A percentile compares a stretch with the other conserved stretches of the same genome.
Conservation (phyloP, 1,139 yeast species). For the Geotrichum restrictum region DNA sequence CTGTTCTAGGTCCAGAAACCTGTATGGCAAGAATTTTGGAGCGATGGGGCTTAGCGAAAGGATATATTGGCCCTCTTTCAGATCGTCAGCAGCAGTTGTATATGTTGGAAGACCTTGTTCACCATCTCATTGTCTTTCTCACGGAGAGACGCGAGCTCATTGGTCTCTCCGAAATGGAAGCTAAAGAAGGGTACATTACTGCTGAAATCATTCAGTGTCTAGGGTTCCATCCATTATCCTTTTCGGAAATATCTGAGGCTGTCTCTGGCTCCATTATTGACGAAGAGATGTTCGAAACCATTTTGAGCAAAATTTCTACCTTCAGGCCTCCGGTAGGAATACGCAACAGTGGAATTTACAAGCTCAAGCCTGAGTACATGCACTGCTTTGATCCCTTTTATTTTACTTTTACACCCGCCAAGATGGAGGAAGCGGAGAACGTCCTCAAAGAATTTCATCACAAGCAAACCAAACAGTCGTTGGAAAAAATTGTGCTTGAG, state of each 20-base stretch:
- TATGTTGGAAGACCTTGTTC: conserved; percentile 79
- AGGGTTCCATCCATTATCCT: conserved; percentile 68
- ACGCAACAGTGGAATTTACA: conserved; percentile 65
- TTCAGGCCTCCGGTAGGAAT: conserved; percentile 62
- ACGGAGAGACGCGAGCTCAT: conserved; percentile 63
- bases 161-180: conserved; percentile 47
- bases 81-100: conserved; percentile 43
- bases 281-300: conserved; percentile 70
- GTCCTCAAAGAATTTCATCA: conserved; percentile 47
- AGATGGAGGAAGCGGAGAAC: conserved; percentile 68
- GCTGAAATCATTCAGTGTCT: conserved; percentile 75
- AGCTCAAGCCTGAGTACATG: conserved; percentile 55
- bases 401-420: conserved; percentile 69
- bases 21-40: conserved; percentile 58
- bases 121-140: conserved; percentile 62
- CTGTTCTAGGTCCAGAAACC: conserved; percentile 52
- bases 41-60: conserved; percentile 57
- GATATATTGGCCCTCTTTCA: conserved; percentile 32
- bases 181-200: conserved; percentile 50
- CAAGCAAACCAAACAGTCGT: conserved; percentile 29
- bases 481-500: conserved; percentile 35
- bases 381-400: conserved; percentile 72
- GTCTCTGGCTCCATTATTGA: conserved; percentile 69
- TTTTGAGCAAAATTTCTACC: conserved; percentile 55
- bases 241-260: conserved; percentile 61